Evolutionary conservation across 108 stramenopile genomes (phyloP).

Genomic region (Discostella pseudostelligera): DNA sequence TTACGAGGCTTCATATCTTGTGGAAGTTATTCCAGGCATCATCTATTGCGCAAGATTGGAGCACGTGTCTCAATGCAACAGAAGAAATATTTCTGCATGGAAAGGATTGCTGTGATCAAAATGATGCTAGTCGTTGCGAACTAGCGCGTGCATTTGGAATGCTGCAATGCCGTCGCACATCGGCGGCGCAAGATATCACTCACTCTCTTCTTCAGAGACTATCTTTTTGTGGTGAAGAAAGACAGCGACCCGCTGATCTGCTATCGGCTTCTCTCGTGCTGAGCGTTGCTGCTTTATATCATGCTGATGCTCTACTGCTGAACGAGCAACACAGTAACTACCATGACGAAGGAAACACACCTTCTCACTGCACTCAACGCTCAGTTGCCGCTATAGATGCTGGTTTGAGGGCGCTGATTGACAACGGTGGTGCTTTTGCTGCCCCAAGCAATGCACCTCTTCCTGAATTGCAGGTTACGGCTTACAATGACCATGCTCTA

Average conservation of each 20-base stretch:
- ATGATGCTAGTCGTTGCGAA: background rate
- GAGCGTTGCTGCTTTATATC: conserved; percentile 22
- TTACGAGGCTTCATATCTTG: conserved; percentile 13
- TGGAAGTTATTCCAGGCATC: conserved; percentile 50
- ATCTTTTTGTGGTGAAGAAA: background rate
- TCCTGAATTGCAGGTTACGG: conserved; percentile 14
- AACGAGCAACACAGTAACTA: background rate
- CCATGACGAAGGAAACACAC: conserved; percentile 4
- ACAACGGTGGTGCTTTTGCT: background rate
- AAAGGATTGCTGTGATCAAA: background rate
- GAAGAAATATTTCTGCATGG: conserved; percentile 20
- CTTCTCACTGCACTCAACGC: conserved; percentile 19
- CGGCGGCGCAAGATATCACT: conserved; percentile 20
- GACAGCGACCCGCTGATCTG: background rate
- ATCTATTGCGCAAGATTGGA: conserved; percentile 35
- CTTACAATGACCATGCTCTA: conserved; percentile 34
- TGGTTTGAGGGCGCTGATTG: background rate
- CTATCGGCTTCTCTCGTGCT: background rate
- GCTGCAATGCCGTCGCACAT: conserved; percentile 40
- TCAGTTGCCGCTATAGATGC: conserved; percentile 6
- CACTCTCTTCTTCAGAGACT: conserved; percentile 1
- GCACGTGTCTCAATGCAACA: conserved; percentile 31
- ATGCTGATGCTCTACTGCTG: conserved; percentile 24
- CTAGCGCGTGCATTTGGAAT: conserved; percentile 33
- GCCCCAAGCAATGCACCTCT: background rate